Conservation (phyloP, 768 basidiomycete species). For the Naganishia friedmannii region DNA sequence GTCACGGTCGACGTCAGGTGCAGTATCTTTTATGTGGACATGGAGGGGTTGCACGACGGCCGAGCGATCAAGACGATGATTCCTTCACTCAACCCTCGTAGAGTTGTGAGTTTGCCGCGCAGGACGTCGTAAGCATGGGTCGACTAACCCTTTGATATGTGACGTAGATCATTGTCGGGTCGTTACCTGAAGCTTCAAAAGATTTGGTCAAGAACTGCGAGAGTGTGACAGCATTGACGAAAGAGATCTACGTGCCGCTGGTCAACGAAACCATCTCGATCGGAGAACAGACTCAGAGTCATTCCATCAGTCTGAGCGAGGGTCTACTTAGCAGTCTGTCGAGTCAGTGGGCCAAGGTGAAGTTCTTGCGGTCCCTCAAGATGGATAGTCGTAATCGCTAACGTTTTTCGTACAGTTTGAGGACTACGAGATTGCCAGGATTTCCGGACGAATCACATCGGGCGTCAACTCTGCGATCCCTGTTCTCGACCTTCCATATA, state of each 20-base stretch:
- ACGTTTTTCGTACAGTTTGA: slow-evolving; percentile 67
- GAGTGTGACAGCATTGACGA: slow-evolving; percentile 83
- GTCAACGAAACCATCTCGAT: slow-evolving; percentile 78
- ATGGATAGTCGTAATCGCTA: neutral
- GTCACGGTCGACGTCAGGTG: slow-evolving; percentile 79
- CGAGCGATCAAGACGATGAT: slow-evolving; percentile 95
- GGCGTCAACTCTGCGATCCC: slow-evolving; percentile 86
- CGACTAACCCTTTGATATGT: neutral
- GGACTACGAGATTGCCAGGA: slow-evolving; percentile 92
- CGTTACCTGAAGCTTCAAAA: slow-evolving; percentile 64
- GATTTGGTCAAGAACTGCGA: slow-evolving; percentile 75
- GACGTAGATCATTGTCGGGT: slow-evolving; percentile 80
- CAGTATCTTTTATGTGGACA: slow-evolving; percentile 82
- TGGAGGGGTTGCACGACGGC: slow-evolving; percentile 95
- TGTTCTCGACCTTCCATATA: slow-evolving; percentile 61
- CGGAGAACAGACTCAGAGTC: slow-evolving; percentile 92
- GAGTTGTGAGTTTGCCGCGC: slow-evolving; percentile 64
- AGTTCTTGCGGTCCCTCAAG: no score
- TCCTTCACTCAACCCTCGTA: slow-evolving; percentile 91
- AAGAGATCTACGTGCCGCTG: slow-evolving; percentile 78
- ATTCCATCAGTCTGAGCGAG: slow-evolving; percentile 90
- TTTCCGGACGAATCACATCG: slow-evolving; percentile 79
- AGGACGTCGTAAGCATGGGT: neutral
- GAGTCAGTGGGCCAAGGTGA: slow-evolving; percentile 71
- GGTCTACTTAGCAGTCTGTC: slow-evolving; percentile 72